Conservation (phyloP, 345 rosid species). For the Brassica carinata region DNA sequence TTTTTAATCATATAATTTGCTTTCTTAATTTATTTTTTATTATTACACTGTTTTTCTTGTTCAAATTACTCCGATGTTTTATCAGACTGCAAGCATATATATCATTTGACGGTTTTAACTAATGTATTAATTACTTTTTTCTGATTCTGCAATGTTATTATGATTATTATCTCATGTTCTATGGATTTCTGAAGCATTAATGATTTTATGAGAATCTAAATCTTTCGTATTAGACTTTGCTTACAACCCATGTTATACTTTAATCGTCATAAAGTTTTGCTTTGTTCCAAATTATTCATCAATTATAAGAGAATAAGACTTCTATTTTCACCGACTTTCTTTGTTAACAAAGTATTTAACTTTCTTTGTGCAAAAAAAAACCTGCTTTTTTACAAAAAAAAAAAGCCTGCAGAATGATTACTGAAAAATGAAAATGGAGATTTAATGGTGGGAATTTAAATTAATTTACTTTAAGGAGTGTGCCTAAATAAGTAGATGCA, state of each 20-base stretch:
- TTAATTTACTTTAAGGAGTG: neutral
- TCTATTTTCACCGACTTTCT: slow-evolving; percentile 4
- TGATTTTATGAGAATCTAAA: neutral
- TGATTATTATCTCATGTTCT: neutral
- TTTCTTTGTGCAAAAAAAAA: neutral
- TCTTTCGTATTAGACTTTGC: slow-evolving; percentile 19
- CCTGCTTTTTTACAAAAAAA: neutral
- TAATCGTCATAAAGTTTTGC: slow-evolving; percentile 28
- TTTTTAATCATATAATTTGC: neutral
- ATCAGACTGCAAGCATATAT: neutral
- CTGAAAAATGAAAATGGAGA: slow-evolving; percentile 1
- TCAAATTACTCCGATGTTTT: neutral
- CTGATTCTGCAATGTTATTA: neutral
- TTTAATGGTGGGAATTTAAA: neutral
- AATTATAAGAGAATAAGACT: neutral
- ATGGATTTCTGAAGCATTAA: neutral
- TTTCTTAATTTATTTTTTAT: neutral
- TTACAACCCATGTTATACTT: slow-evolving; percentile 25
- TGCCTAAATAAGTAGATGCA: neutral
- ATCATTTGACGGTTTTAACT: neutral
- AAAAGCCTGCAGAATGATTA: neutral
- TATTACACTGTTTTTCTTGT: neutral
- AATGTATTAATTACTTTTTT: neutral
- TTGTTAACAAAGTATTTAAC: neutral
- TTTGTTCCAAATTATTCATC: slow-evolving; percentile 15